Percentiles rank a stretch among this genome's conserved stretches.
These are phyloP conservation scores for Aspergillus spinulosporus DNA, from an alignment of 2,329 filamentous ascomycete genomes.

Conservation along the genomic window DNA sequence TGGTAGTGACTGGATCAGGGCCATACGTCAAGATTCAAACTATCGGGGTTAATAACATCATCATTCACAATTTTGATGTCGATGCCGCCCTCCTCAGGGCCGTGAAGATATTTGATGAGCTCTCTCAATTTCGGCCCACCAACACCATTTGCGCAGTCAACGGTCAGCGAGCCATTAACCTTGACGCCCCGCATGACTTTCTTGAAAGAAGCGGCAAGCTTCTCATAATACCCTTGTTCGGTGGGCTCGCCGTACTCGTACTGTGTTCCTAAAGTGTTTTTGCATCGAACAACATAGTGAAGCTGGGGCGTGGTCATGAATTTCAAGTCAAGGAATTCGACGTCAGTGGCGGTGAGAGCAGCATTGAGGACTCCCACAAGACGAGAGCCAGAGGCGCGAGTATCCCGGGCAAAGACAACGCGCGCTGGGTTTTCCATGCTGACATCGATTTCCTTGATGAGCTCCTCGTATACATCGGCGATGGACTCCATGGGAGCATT, in stretches of 20 bases:
- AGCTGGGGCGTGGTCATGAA: constrained; percentile 95
- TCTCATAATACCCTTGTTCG: constrained; percentile 92
- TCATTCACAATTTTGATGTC: constrained; percentile 90
- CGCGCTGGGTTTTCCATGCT: constrained; percentile 69
- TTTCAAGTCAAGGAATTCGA: constrained; percentile 80
- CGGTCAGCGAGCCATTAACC: constrained; percentile 70
- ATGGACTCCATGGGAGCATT: constrained; percentile 79
- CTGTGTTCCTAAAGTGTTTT: constrained; percentile 86
- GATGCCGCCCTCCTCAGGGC: constrained; percentile 65
- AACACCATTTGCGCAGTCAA: constrained; percentile 96
- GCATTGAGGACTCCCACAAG: constrained; percentile 77
- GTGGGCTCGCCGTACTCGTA: constrained; percentile 86
- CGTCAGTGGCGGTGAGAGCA: constrained; percentile 72
- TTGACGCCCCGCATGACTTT: constrained; percentile 76
- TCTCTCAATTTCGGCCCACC: constrained; percentile 88
- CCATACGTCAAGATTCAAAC: constrained; percentile 80
- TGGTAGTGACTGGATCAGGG: background rate
- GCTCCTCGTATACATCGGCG: constrained; percentile 70
- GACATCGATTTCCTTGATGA: constrained; percentile 74
- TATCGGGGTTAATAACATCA: constrained; percentile 84
- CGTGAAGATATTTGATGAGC: constrained; percentile 77
- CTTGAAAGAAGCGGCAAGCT: constrained; percentile 81
- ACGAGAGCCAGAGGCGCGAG: constrained; percentile 83
- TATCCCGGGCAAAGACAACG: constrained; percentile 89
- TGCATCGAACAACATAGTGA: constrained; percentile 91